Percentiles rank a stretch among this genome's conserved stretches.
Evolutionary conservation across 2,329 filamentous ascomycete genomes (phyloP).

Genomic region (Epichloe gansuensis): DNA sequence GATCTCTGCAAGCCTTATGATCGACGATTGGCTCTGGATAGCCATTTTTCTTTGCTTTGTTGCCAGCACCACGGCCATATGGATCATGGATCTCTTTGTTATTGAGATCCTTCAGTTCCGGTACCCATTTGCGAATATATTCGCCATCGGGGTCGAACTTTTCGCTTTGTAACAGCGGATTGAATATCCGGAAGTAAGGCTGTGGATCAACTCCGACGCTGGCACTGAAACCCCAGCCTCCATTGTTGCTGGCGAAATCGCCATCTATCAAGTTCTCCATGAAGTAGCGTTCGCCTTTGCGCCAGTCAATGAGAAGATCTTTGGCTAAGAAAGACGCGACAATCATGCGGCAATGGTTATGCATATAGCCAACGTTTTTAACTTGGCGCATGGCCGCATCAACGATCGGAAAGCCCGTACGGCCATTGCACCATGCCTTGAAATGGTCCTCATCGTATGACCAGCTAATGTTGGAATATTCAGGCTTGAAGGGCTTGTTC

Average conservation of each 20-base stretch:
- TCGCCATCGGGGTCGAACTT: constrained; percentile 69
- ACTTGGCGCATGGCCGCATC: constrained; percentile 80
- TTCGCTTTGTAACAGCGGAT: constrained; percentile 71
- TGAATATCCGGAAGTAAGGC: constrained; percentile 86
- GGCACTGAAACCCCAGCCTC: constrained; percentile 44
- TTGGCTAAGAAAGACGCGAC: constrained; percentile 71
- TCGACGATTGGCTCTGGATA: constrained; percentile 67
- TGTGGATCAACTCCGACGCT: constrained; percentile 70
- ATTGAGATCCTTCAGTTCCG: constrained; percentile 52
- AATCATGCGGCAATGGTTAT: constrained; percentile 77
- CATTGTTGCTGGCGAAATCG: constrained; percentile 68
- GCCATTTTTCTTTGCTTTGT: constrained; percentile 47
- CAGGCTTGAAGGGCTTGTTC: constrained; percentile 60
- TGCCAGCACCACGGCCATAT: constrained; percentile 50
- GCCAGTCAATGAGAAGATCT: constrained; percentile 72
- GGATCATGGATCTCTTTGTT: constrained; percentile 71
- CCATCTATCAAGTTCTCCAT: constrained; percentile 72
- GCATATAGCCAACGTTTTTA: constrained; percentile 58
- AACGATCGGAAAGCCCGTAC: constrained; percentile 70
- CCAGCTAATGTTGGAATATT: constrained; percentile 74
- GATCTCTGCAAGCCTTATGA: constrained; percentile 55
- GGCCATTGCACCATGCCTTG: constrained; percentile 58
- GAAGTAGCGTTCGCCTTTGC: constrained; percentile 68
- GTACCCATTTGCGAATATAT: constrained; percentile 75
- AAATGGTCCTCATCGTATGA: constrained; percentile 61